Conservation (phyloP, 331 rosid genomes). For the Cydonia oblonga region DNA sequence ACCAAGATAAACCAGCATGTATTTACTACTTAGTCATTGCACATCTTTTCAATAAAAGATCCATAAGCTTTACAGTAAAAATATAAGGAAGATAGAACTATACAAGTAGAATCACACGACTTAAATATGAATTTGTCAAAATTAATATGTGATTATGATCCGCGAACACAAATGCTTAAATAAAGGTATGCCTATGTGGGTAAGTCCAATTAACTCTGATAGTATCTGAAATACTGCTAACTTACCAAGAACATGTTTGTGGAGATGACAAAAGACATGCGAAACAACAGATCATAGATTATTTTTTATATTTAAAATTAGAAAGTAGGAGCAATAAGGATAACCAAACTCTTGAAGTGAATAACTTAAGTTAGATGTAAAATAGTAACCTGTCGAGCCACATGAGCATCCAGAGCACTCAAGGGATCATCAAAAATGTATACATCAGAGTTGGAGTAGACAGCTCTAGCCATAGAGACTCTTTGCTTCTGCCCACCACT, state of each 20-base stretch:
- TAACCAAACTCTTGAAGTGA: not conserved
- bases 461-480: slow-evolving; percentile 32
- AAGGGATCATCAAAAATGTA: slow-evolving; percentile 30
- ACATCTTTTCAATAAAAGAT: no score
- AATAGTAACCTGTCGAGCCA: slow-evolving; percentile 28
- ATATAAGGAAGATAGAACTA: not conserved
- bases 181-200: not conserved
- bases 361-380: not conserved
- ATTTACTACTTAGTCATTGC: no score
- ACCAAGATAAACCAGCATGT: not conserved
- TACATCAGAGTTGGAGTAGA: slow-evolving; percentile 28
- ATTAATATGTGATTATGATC: not conserved
- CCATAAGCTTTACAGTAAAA: not conserved
- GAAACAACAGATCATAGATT: not conserved
- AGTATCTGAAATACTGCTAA: not conserved
- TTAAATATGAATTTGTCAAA: not conserved
- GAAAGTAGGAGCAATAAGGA: not conserved
- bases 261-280: not conserved
- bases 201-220: not conserved
- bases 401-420: slow-evolving; percentile 34
- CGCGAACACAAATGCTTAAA: not conserved
- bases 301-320: not conserved
- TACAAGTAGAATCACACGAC: not conserved
- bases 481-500: slow-evolving; percentile 37
- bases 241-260: not conserved